These are phyloP conservation scores for Daedaleopsis sinensis DNA, from an alignment of 768 basidiomycete species.

Conservation along the genomic window DNA sequence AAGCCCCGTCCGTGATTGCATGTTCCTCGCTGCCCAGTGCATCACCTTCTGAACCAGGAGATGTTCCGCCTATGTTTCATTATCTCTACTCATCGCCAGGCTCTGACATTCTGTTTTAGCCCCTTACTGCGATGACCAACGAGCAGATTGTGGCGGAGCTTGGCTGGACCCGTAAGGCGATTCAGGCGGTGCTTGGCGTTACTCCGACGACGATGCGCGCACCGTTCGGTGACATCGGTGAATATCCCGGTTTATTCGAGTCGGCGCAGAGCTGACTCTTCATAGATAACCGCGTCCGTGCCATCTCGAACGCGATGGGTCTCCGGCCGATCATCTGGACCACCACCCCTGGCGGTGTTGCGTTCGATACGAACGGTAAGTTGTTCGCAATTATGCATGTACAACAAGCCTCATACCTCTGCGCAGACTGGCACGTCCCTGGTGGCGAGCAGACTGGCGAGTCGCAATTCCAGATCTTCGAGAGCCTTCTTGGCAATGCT, in stretches of 20 bases:
- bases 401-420: constrained; percentile 20
- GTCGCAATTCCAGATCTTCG: constrained; percentile 69
- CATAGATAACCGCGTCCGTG: constrained; percentile 88
- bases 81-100: too few species aligned
- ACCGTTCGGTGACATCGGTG: constrained; percentile 82
- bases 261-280: constrained; percentile 1
- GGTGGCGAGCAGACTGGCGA: constrained; percentile 70
- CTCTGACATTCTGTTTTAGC: constrained; percentile 41
- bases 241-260: background rate
- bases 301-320: constrained; percentile 89
- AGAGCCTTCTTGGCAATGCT: constrained; percentile 73
- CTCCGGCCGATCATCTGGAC: constrained; percentile 93
- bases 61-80: too few species aligned
- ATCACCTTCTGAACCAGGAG: too few species aligned
- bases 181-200: constrained; percentile 74
- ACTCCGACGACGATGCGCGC: constrained; percentile 81
- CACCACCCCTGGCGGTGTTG: constrained; percentile 44
- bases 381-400: background rate
- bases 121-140: constrained; percentile 71
- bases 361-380: constrained; percentile 77
- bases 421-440: constrained; percentile 83
- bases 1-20: too few species aligned
- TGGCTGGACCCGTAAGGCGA: constrained; percentile 88
- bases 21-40: too few species aligned
- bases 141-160: constrained; percentile 90